phyloP scores from a whole-genome alignment of 1,139 yeast species.

The Magnusiomyces fungicola region DNA sequence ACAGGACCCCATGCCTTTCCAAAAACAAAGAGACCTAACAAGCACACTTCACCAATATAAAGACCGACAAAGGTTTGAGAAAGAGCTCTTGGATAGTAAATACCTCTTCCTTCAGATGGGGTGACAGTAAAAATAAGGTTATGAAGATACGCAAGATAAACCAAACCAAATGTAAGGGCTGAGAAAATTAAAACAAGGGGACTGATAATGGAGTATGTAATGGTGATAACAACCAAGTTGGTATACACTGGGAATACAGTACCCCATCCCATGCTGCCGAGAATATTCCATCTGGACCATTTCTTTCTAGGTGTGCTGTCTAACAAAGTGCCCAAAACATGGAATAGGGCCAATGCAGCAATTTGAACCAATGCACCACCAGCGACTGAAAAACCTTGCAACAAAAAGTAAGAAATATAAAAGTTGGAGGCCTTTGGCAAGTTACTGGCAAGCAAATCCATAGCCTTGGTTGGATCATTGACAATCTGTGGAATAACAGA shows the following conservation, averaged over 20 bases:
- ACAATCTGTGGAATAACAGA: conserved; percentile 64
- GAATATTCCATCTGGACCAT: conserved; percentile 60
- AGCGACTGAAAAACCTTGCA: conserved; percentile 79
- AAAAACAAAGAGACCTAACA: conserved; percentile 78
- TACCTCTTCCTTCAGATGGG: conserved; percentile 72
- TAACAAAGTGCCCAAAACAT: conserved; percentile 57
- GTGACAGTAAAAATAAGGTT: conserved; percentile 65
- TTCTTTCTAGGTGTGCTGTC: conserved; percentile 85
- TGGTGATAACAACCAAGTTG: conserved; percentile 68
- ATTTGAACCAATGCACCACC: conserved; percentile 78
- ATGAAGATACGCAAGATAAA: conserved; percentile 75
- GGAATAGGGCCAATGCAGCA: conserved; percentile 61
- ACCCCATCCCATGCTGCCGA: conserved; percentile 75
- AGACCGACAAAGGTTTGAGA: conserved; percentile 84
- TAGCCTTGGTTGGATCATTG: conserved; percentile 56
- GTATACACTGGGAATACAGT: conserved; percentile 81
- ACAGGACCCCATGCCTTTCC: conserved; percentile 96
- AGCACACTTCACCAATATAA: conserved; percentile 77
- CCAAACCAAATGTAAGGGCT: conserved; percentile 55
- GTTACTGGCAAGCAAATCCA: conserved; percentile 60
- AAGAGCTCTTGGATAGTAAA: conserved; percentile 79
- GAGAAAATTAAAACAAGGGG: conserved; percentile 72
- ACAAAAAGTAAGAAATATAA: conserved; percentile 45
- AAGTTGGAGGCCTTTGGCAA: conserved; percentile 90
- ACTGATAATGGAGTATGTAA: conserved; percentile 75